Evolutionary conservation across 257 asterid species (phyloP).

Genomic region (Marsdenia floribunda): DNA sequence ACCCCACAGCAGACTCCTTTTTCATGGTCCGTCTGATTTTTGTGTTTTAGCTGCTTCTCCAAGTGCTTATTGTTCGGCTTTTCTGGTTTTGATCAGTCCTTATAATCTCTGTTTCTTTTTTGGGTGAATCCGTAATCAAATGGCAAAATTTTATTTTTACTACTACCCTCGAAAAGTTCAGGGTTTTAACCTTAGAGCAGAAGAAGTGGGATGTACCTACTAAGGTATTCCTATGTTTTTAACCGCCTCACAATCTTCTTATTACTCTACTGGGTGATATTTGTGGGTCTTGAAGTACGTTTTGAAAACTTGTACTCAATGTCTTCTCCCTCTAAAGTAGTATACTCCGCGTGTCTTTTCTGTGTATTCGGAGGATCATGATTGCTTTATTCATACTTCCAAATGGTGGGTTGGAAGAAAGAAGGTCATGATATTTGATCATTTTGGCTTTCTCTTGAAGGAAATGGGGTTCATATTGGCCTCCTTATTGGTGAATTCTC

Average conservation of each 20-base stretch:
- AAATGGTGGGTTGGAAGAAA: constrained; percentile 22
- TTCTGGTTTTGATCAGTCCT: constrained; percentile 32
- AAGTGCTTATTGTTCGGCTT: constrained; percentile 19
- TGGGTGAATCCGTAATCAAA: constrained; percentile 8
- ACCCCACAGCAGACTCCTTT: constrained; percentile 27
- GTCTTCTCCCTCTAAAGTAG: constrained; percentile 4
- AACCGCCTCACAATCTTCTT: constrained; percentile 5
- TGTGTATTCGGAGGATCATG: neutral
- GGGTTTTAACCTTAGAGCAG: constrained; percentile 1
- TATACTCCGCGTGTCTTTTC: neutral
- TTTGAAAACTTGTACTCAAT: neutral
- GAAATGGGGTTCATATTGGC: constrained; percentile 49
- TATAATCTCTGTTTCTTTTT: constrained; percentile 13
- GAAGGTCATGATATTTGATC: constrained; percentile 30
- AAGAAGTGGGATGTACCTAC: neutral
- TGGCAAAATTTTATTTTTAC: constrained; percentile 36
- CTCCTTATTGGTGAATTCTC: constrained; percentile 27
- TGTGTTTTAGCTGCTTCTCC: constrained; percentile 33
- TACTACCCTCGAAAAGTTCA: constrained; percentile 24
- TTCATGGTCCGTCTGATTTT: constrained; percentile 24
- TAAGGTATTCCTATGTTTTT: constrained; percentile 4
- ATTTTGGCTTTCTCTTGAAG: constrained; percentile 17
- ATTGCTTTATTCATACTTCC: constrained; percentile 21
- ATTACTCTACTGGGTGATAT: neutral
- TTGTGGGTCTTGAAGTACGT: constrained; percentile 3